Evolutionary conservation across 2,329 filamentous ascomycete species (phyloP).

Genomic region (Teratosphaeriaceae sp.): DNA sequence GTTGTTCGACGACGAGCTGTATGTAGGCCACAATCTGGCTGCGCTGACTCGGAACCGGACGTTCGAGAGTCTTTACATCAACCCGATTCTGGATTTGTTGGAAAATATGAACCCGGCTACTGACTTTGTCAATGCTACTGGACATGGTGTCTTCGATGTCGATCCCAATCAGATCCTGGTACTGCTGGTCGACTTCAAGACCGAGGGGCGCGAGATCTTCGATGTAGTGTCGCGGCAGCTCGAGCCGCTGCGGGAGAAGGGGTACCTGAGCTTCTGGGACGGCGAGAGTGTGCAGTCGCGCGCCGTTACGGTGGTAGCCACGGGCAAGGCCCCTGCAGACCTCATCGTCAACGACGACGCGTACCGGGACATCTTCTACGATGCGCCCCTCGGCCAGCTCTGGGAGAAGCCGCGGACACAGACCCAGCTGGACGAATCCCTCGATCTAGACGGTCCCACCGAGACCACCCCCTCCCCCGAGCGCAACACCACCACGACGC

Average conservation of each 20-base stretch:
- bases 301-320: constrained; percentile 62
- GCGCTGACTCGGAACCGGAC: constrained; percentile 51
- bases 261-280: constrained; percentile 46
- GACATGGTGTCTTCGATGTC: constrained; percentile 47
- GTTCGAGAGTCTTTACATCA: constrained; percentile 56
- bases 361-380: constrained; percentile 53
- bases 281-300: constrained; percentile 46
- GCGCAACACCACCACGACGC: constrained; percentile 10
- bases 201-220: constrained; percentile 46
- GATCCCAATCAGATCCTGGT: constrained; percentile 41
- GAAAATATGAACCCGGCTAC: constrained; percentile 46
- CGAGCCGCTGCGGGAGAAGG: constrained; percentile 50
- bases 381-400: constrained; percentile 52
- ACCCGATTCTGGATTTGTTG: constrained; percentile 56
- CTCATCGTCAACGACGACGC: constrained; percentile 47
- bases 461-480: constrained; percentile 2
- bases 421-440: too few relatives aligned
- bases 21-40: constrained; percentile 56
- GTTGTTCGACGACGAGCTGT: constrained; percentile 51
- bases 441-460: too few relatives aligned
- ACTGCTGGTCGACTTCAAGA: constrained; percentile 66
- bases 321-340: constrained; percentile 57
- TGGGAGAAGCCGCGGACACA: constrained; percentile 25
- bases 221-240: constrained; percentile 50
- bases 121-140: constrained; percentile 39